These are phyloP conservation scores for Aegilops umbellulata DNA, from an alignment of 176 grass and related monocot species.

Conservation along the genomic window DNA sequence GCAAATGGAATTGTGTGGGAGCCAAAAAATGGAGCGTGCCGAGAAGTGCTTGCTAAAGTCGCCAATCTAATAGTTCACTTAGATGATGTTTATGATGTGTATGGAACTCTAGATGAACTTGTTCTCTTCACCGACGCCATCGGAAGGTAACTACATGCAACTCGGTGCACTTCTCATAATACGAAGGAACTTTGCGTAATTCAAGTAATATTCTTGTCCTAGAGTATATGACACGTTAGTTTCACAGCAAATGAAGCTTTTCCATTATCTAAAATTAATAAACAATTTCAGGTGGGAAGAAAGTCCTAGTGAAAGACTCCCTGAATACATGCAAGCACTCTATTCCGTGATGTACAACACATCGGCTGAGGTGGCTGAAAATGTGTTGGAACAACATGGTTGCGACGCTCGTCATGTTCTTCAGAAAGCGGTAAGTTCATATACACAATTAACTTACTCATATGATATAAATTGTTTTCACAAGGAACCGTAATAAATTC, in stretches of 20 bases:
- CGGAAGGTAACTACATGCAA: constrained; percentile 23
- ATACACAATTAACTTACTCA: not conserved
- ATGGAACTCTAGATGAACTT: constrained; percentile 53
- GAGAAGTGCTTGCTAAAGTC: constrained; percentile 32
- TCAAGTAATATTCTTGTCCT: not conserved
- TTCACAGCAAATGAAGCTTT: not conserved
- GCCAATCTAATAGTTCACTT: constrained; percentile 24
- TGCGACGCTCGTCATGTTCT: constrained; percentile 15
- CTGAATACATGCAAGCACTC: constrained; percentile 48
- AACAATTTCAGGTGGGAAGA: constrained; percentile 38
- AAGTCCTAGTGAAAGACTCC: constrained; percentile 24
- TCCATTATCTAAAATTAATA: not conserved
- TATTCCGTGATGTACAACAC: constrained; percentile 35
- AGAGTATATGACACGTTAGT: not conserved
- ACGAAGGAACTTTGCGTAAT: too few relatives aligned
- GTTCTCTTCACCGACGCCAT: constrained; percentile 43
- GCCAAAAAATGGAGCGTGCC: not conserved
- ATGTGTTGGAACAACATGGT: constrained; percentile 26
- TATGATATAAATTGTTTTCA: not conserved
- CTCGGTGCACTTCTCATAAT: not conserved
- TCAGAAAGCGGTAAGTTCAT: constrained; percentile 27
- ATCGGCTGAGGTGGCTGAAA: constrained; percentile 35
- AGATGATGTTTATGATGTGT: constrained; percentile 68
- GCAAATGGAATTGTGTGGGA: constrained; percentile 32
- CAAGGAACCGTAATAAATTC: not conserved